A percentile compares a stretch with the other conserved stretches of the same genome.
Evolutionary conservation across 305 asterid genomes (phyloP).

Genomic region (Ilex paraguariensis): DNA sequence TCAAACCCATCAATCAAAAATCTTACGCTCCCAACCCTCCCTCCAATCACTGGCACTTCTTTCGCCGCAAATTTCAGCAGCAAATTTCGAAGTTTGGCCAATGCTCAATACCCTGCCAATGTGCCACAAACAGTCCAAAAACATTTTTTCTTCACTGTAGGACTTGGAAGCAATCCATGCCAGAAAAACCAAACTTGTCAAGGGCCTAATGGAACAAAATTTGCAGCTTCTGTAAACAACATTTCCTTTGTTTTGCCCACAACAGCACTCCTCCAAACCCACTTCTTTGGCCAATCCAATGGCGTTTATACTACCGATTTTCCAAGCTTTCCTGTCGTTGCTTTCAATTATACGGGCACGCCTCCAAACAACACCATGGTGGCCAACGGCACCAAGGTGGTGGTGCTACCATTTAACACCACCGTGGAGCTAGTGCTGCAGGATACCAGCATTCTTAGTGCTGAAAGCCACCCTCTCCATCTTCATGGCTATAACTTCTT

Average conservation of each 20-base stretch:
- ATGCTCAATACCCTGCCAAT: constrained; percentile 34
- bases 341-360: constrained; percentile 53
- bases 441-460: constrained; percentile 39
- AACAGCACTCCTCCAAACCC: constrained; percentile 39
- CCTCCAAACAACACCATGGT: constrained; percentile 47
- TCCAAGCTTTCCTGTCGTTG: constrained; percentile 30
- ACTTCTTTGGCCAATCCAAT: constrained; percentile 26
- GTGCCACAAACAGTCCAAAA: constrained; percentile 44
- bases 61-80: constrained; percentile 31
- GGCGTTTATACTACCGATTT: constrained; percentile 44
- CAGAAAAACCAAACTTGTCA: constrained; percentile 53
- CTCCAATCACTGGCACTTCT: constrained; percentile 44
- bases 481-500: constrained; percentile 36
- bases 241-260: constrained; percentile 40
- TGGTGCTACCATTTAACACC: constrained; percentile 38
- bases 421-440: constrained; percentile 47
- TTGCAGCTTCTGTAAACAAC: constrained; percentile 51
- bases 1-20: constrained; percentile 12
- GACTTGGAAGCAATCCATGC: constrained; percentile 53
- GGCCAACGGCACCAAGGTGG: constrained; percentile 40
- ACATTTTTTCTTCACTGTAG: constrained; percentile 43
- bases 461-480: constrained; percentile 49
- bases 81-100: constrained; percentile 38
- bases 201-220: constrained; percentile 51
- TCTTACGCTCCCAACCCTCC: constrained; percentile 41